Conservation (phyloP, 768 basidiomycete species). For the Rhizopogon vinicolor region DNA sequence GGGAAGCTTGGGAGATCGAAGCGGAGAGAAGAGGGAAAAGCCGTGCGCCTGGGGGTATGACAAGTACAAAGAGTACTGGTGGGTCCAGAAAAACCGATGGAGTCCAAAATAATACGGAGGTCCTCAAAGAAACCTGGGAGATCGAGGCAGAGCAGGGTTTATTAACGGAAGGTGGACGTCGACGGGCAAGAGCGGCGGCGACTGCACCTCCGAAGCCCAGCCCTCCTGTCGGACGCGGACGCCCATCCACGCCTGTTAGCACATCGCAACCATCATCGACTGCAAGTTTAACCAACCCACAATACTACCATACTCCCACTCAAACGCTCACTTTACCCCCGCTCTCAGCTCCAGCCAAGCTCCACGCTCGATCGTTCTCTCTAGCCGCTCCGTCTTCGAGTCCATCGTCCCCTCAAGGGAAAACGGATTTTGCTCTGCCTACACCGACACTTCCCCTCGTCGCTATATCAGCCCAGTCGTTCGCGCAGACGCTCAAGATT, state of each 20-base stretch:
- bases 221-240: constrained; percentile 16
- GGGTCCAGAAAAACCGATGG: neutral
- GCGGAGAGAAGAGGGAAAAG: constrained; percentile 49
- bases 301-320: constrained; percentile 53
- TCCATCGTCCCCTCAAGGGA: constrained; percentile 10
- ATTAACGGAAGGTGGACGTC: constrained; percentile 67
- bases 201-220: constrained; percentile 10
- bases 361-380: constrained; percentile 64
- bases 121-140: constrained; percentile 73
- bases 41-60: constrained; percentile 30
- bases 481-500: constrained; percentile 52
- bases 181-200: constrained; percentile 56
- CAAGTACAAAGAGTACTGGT: constrained; percentile 8
- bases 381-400: constrained; percentile 27
- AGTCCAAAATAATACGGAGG: constrained; percentile 17
- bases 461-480: constrained; percentile 53
- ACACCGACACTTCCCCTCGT: constrained; percentile 65
- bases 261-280: constrained; percentile 16
- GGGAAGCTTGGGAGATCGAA: constrained; percentile 80
- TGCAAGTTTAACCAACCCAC: constrained; percentile 40
- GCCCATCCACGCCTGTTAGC: constrained; percentile 22
- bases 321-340: constrained; percentile 65
- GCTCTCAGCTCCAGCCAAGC: constrained; percentile 45
- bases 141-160: constrained; percentile 73
- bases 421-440: constrained; percentile 51